These are phyloP conservation scores for Hypomontagnella monticulosa DNA, from an alignment of 495 filamentous ascomycete genomes.

Conservation along the genomic window DNA sequence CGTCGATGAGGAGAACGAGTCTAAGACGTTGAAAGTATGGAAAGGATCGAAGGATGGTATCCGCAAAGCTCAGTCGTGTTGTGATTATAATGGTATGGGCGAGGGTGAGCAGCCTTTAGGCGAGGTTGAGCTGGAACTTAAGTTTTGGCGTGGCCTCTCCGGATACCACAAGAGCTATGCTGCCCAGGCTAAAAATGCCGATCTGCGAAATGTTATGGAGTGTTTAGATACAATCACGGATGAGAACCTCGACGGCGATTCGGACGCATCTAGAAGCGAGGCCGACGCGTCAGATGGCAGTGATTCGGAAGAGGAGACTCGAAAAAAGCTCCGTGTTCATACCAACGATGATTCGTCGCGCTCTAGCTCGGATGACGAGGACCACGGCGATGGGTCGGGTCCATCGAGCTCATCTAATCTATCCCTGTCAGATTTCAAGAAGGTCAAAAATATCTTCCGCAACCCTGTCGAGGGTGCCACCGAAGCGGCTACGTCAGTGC, in stretches of 20 bases:
- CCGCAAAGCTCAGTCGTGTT: constrained; percentile 51
- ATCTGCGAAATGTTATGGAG: constrained; percentile 68
- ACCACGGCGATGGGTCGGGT: constrained; percentile 11
- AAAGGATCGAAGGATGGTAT: constrained; percentile 59
- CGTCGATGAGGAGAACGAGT: constrained; percentile 68
- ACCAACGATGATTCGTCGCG: constrained; percentile 48
- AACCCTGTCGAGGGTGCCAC: constrained; percentile 43
- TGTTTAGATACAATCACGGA: constrained; percentile 69
- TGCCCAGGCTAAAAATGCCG: constrained; percentile 53
- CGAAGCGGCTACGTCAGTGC: constrained; percentile 33
- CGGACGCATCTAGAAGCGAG: constrained; percentile 48
- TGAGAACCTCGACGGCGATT: constrained; percentile 55
- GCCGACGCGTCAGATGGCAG: constrained; percentile 42
- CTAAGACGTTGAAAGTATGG: constrained; percentile 65
- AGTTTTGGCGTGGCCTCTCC: constrained; percentile 66
- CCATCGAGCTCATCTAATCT: constrained; percentile 50
- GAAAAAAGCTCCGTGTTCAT: constrained; percentile 46
- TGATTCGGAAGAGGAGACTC: constrained; percentile 43
- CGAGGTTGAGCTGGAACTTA: constrained; percentile 62
- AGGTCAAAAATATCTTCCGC: constrained; percentile 49
- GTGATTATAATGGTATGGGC: constrained; percentile 51
- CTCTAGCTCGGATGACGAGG: constrained; percentile 42
- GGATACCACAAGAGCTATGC: constrained; percentile 65
- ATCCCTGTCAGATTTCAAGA: constrained; percentile 37
- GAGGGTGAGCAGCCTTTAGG: constrained; percentile 62